A percentile compares a stretch with the other conserved stretches of the same genome.
phyloP scores from a whole-genome alignment of 2,329 filamentous ascomycete genomes.

The Talaromyces sp. region DNA sequence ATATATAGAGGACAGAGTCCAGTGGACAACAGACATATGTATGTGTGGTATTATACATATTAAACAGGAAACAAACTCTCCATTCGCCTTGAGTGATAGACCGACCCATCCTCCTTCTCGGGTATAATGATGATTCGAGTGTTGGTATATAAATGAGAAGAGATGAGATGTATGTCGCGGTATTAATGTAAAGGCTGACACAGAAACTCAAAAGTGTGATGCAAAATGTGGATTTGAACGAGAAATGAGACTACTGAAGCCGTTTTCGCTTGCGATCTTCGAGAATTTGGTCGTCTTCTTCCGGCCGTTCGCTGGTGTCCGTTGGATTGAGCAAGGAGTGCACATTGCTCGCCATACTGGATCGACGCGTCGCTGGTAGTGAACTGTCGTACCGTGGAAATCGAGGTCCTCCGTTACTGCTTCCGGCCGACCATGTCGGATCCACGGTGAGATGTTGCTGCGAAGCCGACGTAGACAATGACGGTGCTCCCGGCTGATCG shows the following conservation, averaged over 20 bases:
- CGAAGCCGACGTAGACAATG: constrained; percentile 11
- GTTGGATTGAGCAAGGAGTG: constrained; percentile 66
- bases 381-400: constrained; percentile 41
- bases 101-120: constrained; percentile 6
- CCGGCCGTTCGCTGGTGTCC: constrained; percentile 63
- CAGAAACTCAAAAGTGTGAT: background rate
- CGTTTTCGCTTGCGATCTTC: constrained; percentile 63
- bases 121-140: constrained; percentile 7
- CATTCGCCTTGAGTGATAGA: constrained; percentile 13
- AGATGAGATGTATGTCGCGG: constrained; percentile 19
- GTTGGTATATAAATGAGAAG: constrained; percentile 5
- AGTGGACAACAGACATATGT: background rate
- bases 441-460: constrained; percentile 44
- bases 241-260: constrained; percentile 39
- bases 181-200: constrained; percentile 2
- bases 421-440: constrained; percentile 51
- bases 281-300: constrained; percentile 57
- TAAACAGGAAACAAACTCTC: background rate
- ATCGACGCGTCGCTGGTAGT: constrained; percentile 61
- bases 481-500: constrained; percentile 3
- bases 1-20: background rate
- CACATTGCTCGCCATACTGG: constrained; percentile 69
- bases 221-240: constrained; percentile 1
- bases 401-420: constrained; percentile 33
- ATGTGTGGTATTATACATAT: constrained; percentile 2